Evolutionary conservation across 805 yeast species (phyloP).

Genomic region (Metschnikowia reukaufii): DNA sequence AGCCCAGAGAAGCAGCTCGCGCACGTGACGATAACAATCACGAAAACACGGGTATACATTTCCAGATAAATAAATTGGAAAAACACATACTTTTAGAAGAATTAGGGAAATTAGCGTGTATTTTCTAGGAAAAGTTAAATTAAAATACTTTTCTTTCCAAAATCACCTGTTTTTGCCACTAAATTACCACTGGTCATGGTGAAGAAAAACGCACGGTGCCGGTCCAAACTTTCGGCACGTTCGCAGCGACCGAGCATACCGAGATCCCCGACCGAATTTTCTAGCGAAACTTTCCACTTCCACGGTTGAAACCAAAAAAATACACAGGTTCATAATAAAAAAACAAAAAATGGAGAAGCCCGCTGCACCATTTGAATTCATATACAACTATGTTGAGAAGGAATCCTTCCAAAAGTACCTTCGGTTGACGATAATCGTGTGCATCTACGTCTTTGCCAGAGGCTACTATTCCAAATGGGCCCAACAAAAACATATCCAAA

Average conservation of each 20-base stretch:
- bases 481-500: slow-evolving; percentile 51
- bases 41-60: neutral
- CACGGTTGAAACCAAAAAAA: neutral
- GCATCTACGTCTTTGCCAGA: slow-evolving; percentile 63
- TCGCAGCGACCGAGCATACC: no score
- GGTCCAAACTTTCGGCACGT: neutral
- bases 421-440: slow-evolving; percentile 48
- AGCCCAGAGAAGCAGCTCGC: neutral
- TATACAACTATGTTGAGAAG: slow-evolving; percentile 37
- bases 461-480: slow-evolving; percentile 56
- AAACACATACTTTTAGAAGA: neutral
- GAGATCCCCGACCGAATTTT: neutral
- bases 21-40: neutral
- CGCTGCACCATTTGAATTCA: slow-evolving; percentile 23
- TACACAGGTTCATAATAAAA: neutral
- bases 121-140: no score
- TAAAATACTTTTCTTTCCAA: no score
- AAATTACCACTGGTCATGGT: neutral
- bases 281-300: neutral
- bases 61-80: no score
- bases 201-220: neutral
- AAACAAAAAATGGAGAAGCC: slow-evolving; percentile 3
- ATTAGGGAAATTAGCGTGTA: no score
- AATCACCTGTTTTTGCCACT: neutral
- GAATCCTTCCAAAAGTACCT: slow-evolving; percentile 47